A percentile compares a stretch with the other conserved stretches of the same genome.
These are phyloP conservation scores for Candida silvicultrix DNA, from an alignment of 805 yeast species.

Conservation along the genomic window DNA sequence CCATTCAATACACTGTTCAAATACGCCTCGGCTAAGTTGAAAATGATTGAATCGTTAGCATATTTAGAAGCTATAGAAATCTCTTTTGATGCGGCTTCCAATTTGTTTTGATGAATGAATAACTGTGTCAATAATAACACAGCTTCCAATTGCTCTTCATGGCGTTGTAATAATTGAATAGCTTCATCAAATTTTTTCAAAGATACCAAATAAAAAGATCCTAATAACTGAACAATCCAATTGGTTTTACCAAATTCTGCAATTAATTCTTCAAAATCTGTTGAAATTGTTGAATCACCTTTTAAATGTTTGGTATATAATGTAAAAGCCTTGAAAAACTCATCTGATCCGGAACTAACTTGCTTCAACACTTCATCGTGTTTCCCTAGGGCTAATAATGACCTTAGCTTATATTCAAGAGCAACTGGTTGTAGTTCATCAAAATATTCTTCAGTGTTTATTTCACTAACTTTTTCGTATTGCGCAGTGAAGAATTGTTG, in stretches of 20 bases:
- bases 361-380: conserved; percentile 9
- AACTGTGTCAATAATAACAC: conserved; percentile 35
- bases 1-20: conserved; percentile 36
- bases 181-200: conserved; percentile 38
- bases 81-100: conserved; percentile 40
- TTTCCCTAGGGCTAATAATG: conserved; percentile 25
- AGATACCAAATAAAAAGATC: conserved; percentile 34
- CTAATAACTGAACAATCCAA: conserved; percentile 30
- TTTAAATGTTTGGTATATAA: conserved; percentile 21
- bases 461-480: conserved; percentile 36
- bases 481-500: conserved; percentile 60
- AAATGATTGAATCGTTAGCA: conserved; percentile 67
- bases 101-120: conserved; percentile 33
- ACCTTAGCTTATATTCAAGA: conserved; percentile 27
- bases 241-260: conserved; percentile 12
- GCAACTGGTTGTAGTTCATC: conserved; percentile 24
- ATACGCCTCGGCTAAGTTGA: conserved; percentile 79
- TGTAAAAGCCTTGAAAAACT: conserved; percentile 16
- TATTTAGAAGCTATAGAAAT: conserved; percentile 38
- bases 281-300: conserved; percentile 9
- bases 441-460: conserved; percentile 31
- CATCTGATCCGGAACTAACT: background rate
- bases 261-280: background rate
- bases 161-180: conserved; percentile 28
- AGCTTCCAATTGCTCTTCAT: conserved; percentile 35